Conservation (phyloP, 75 land plant genomes). For the Isoetes taiwanensis region DNA sequence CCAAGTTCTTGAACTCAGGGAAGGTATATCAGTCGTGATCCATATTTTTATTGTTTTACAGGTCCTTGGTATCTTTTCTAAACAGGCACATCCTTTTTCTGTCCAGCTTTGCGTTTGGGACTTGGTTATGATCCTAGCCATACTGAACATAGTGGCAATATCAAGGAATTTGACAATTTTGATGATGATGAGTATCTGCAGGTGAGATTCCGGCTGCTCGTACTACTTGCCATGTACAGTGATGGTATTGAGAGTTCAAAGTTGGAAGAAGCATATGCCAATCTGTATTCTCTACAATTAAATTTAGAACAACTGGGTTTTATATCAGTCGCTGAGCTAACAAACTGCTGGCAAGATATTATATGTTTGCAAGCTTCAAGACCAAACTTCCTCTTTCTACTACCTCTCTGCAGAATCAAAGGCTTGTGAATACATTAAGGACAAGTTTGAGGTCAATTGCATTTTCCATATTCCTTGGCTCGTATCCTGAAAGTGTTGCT, state of each 20-base stretch:
- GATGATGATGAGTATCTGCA: slow-evolving; percentile 14
- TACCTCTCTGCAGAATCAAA: slow-evolving; percentile 15
- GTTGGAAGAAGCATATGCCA: slow-evolving; percentile 11
- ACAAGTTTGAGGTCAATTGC: slow-evolving; percentile 17
- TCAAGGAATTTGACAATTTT: neutral
- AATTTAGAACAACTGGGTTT: slow-evolving; percentile 15
- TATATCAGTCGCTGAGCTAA: slow-evolving; percentile 11
- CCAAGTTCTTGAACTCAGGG: neutral
- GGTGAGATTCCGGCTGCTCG: slow-evolving; percentile 14
- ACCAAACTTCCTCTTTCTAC: slow-evolving; percentile 12
- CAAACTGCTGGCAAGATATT: slow-evolving; percentile 19
- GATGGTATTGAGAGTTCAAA: slow-evolving; percentile 13
- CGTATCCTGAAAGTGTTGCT: slow-evolving; percentile 28
- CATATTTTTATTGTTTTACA: neutral
- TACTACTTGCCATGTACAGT: slow-evolving; percentile 23
- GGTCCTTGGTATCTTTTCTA: neutral
- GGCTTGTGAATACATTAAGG: slow-evolving; percentile 16
- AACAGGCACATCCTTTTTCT: neutral
- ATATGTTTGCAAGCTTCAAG: neutral
- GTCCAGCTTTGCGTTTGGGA: neutral
- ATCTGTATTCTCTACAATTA: slow-evolving; percentile 12
- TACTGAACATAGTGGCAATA: neutral
- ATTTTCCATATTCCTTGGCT: slow-evolving; percentile 14
- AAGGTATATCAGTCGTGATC: too few species aligned
- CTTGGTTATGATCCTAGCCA: neutral